Base-by-base conservation (phyloP, 2,329 filamentous ascomycete species). In the Pseudogymnoascus verrucosus region DNA sequence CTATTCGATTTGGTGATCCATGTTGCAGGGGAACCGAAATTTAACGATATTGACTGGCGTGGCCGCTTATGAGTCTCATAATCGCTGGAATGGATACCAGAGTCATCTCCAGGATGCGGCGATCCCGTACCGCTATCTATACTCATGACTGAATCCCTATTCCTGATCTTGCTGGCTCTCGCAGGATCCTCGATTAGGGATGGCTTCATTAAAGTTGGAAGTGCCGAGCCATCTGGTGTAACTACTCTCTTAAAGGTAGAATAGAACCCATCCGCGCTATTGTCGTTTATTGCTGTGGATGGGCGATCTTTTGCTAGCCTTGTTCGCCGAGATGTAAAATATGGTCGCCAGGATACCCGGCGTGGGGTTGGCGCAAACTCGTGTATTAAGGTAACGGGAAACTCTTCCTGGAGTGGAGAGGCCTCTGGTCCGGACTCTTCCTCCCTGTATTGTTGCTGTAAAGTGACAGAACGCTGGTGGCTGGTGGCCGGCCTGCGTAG, bases 401-500 rank as follows among this genome's bases (percentile, higher is more conserved):
- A 63, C 51, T 40, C 62, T 61, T 63, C 28, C 16, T 42, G 37
- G 26, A 44, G 19, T 51, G 23, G 36, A 39, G 65, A 61, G 34
- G 65, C 63, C 44, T 67, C 67, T 23, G 65, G 61, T 31, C 63
- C 67, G 16, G 62, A 61, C 11, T 69, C 67, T 61, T 70, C 69
- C 44, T 71, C 67, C 61, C 64, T 69, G 62, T 71, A 72, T 63
- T 73, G 71, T 65, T 86, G 82, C 68, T 89, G 85, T 28, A 91
- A 77, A 1, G 88, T 90, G 36, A 85, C 86, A 54, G 88, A 89
- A 69, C 90, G 82, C 73, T 93, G 89, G 71, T 92, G 89, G 73
- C 89, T 92, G 16, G 90, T 93, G 54, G 89, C 89, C 62, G 90
- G 90, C 69, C 89, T 80, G 64, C 88, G 85, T 65, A 93, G 80